phyloP scores from a whole-genome alignment of 2,329 filamentous ascomycete species.

The Pestalotiopsis sp. region DNA sequence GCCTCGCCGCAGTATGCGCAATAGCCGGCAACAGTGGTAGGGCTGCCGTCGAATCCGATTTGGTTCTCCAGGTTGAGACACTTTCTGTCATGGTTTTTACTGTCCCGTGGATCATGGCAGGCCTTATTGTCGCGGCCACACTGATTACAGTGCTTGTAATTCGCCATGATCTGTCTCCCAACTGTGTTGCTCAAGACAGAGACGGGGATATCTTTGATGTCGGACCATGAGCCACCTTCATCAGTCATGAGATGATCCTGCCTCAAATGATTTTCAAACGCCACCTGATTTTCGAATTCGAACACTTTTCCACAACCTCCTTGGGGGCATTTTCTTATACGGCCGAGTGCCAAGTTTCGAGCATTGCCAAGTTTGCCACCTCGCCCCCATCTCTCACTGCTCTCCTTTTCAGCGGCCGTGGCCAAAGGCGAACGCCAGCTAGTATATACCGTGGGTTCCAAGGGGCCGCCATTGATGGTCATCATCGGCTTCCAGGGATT shows the following conservation, averaged over 20 bases:
- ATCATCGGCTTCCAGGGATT: slow-evolving; percentile 35
- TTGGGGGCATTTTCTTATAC: slow-evolving; percentile 41
- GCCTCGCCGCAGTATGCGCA: background rate
- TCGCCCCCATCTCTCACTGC: slow-evolving; percentile 40
- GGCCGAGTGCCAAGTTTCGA: slow-evolving; percentile 36
- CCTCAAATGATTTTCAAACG: slow-evolving; percentile 38
- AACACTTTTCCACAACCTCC: slow-evolving; percentile 38
- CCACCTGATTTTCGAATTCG: slow-evolving; percentile 27
- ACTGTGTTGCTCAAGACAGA: background rate
- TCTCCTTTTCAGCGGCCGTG: slow-evolving; percentile 41
- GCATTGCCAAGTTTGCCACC: slow-evolving; percentile 37
- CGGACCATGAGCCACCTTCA: background rate
- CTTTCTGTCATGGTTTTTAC: slow-evolving; percentile 5
- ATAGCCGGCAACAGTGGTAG: background rate
- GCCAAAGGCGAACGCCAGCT: slow-evolving; percentile 37
- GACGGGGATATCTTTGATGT: background rate
- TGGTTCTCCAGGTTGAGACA: background rate
- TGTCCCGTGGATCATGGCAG: background rate
- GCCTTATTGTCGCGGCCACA: slow-evolving; percentile 8
- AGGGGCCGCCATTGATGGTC: slow-evolving; percentile 35
- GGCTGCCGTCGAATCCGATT: background rate
- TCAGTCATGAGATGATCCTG: slow-evolving; percentile 29
- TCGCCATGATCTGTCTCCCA: background rate
- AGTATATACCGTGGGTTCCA: slow-evolving; percentile 39
- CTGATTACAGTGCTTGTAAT: slow-evolving; percentile 4